Conservation (phyloP, 345 rosid species). For the Corymbia maculata region DNA sequence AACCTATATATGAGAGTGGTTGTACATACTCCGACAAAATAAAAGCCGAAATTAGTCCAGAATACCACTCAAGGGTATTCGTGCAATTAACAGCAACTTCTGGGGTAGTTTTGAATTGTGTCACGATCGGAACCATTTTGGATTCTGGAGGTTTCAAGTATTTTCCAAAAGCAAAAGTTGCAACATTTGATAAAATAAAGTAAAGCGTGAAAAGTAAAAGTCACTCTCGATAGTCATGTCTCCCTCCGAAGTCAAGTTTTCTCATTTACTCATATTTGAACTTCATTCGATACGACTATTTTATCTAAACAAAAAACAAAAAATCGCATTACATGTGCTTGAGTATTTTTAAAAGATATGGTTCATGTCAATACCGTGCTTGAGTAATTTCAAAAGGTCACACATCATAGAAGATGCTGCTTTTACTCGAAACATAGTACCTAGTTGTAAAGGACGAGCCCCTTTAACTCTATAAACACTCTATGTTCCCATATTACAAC, state of each 20-base stretch:
- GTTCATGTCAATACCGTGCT: not conserved
- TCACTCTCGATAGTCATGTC: not conserved
- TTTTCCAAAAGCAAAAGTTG: not conserved
- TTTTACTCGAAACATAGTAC: too few species aligned
- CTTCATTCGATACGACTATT: not conserved
- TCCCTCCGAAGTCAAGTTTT: not conserved
- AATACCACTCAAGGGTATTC: too few species aligned
- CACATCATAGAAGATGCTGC: too few species aligned
- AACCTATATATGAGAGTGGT: too few species aligned
- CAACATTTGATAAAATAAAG: not conserved
- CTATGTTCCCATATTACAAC: too few species aligned
- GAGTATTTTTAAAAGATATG: not conserved
- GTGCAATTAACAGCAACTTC: too few species aligned
- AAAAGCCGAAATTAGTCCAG: too few species aligned
- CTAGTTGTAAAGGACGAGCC: too few species aligned
- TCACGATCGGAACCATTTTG: fast-evolving
- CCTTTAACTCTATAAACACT: too few species aligned
- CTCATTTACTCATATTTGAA: not conserved
- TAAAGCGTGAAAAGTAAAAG: not conserved
- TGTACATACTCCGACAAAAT: too few species aligned
- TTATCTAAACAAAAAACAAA: too few species aligned
- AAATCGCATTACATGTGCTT: fast-evolving
- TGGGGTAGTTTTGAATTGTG: not conserved
- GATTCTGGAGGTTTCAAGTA: not conserved
- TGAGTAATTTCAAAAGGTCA: too few species aligned